Evolutionary conservation across 345 rosid genomes (phyloP), one percentile per base, ranked within the genome.

Genomic region (Eucalyptus curtisii): DNA sequence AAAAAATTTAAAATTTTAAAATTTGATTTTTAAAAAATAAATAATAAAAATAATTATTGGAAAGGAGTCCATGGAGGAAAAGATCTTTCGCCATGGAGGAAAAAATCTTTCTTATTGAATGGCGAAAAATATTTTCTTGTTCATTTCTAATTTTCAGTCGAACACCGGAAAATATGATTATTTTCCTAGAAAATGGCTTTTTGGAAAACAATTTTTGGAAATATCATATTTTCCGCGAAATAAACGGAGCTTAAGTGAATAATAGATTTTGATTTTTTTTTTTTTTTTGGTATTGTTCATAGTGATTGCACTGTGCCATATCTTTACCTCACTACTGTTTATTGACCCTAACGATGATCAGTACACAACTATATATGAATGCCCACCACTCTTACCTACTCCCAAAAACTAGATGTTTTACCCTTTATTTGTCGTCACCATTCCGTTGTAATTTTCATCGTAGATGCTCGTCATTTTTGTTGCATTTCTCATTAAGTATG

Each of bases 181-280:
- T 52, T 52, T 52, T 3, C 2, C 7, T 52, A 4, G 0, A 52
- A 52, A 52, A 52, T 52, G 10, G 0, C 4, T 19, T 52, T 4
- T 52, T 17, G 55, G 7, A 52, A 52, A 7, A 52, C 4, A 52
- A 52, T 19, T 52, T 52, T 1, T 1, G 4, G 3, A 52, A 52
- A 52, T 19, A 10, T 4, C 55, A 7, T 4, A 52, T 52, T 52
- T 52, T 52, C 1, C 55, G 15, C 2, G 1, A 14, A 7, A 64
- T 1, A 1, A 64, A n/a, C 1, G 5, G 4, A 64, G 1, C 20
- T 40, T 8, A 7, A 24, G 45, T 20, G 81, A 40, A 17, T 14
- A 66, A 16, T 66, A 33, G 81, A 71, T 37, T 71, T 71, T 19
- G 45, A 71, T 37, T 10, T 71, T 0, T 19, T 14, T 37, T 37